Conservation (phyloP, 2,329 filamentous ascomycete genomes). For the Periconia macrospinosa region DNA sequence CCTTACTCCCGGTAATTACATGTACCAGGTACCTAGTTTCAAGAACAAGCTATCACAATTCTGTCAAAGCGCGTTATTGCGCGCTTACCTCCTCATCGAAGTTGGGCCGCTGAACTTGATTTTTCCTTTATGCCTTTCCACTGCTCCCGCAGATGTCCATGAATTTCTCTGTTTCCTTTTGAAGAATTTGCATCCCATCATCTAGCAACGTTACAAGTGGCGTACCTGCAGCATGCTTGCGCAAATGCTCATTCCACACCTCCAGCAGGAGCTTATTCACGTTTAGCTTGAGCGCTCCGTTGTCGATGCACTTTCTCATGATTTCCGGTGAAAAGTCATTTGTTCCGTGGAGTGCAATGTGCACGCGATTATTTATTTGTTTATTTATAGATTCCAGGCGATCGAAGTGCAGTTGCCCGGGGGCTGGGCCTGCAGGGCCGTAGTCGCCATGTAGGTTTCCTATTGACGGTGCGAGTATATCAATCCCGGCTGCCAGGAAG, state of each 20-base stretch:
- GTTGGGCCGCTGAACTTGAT: neutral
- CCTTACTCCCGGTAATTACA: neutral
- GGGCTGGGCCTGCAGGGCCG: slow-evolving; percentile 57
- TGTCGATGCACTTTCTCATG: slow-evolving; percentile 55
- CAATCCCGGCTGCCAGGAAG: slow-evolving; percentile 70
- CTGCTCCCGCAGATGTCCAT: slow-evolving; percentile 53
- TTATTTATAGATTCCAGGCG: slow-evolving; percentile 32
- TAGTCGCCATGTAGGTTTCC: slow-evolving; percentile 77
- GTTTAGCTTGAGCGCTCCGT: slow-evolving; percentile 60
- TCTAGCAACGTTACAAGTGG: slow-evolving; percentile 46
- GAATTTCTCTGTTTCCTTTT: slow-evolving; percentile 50
- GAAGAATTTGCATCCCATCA: slow-evolving; percentile 48
- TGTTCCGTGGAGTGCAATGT: slow-evolving; percentile 60
- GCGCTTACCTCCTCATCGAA: neutral
- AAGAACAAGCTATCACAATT: neutral
- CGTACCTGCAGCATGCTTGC: slow-evolving; percentile 40
- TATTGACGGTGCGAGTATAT: slow-evolving; percentile 73
- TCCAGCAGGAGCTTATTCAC: slow-evolving; percentile 59
- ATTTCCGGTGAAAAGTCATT: slow-evolving; percentile 57
- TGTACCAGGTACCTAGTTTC: neutral
- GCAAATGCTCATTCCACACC: slow-evolving; percentile 48
- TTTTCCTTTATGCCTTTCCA: slow-evolving; percentile 42
- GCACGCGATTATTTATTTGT: slow-evolving; percentile 45
- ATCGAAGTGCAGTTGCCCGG: slow-evolving; percentile 36
- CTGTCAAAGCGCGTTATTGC: neutral